These are phyloP conservation scores for Trichoderma koningiopsis DNA, from an alignment of 2,329 filamentous ascomycete genomes.

Conservation along the genomic window DNA sequence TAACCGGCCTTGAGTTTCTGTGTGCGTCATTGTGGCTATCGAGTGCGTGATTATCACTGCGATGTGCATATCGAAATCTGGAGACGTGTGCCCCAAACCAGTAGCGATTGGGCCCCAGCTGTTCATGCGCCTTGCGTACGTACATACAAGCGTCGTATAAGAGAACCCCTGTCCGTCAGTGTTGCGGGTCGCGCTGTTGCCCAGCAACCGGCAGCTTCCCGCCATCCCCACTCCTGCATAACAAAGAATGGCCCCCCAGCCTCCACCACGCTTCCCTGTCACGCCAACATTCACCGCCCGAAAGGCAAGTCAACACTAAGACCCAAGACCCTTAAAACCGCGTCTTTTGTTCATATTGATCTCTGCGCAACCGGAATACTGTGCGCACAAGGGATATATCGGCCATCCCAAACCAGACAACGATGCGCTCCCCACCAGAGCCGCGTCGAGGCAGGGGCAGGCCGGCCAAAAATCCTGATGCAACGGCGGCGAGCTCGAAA, in stretches of 20 bases:
- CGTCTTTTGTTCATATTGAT: slow-evolving; percentile 24
- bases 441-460: slow-evolving; percentile 60
- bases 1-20: not conserved
- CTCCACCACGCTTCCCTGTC: slow-evolving; percentile 22
- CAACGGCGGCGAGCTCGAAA: slow-evolving; percentile 38
- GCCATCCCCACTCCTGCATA: slow-evolving; percentile 23
- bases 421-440: slow-evolving; percentile 61
- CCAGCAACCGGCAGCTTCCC: slow-evolving; percentile 26
- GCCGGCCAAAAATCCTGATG: slow-evolving; percentile 45
- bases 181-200: slow-evolving; percentile 26
- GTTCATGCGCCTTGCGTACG: not conserved
- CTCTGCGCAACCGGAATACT: not conserved
- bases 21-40: not conserved
- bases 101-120: not conserved
- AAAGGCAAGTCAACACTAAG: slow-evolving; percentile 33
- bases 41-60: not conserved
- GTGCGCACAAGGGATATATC: slow-evolving; percentile 36
- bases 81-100: not conserved
- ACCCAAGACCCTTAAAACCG: slow-evolving; percentile 21
- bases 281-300: slow-evolving; percentile 30
- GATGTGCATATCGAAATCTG: not conserved
- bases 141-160: not conserved
- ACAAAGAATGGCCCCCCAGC: slow-evolving; percentile 24
- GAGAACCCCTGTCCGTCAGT: not conserved
- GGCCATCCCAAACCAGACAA: slow-evolving; percentile 1